A percentile compares a stretch with the other conserved stretches of the same genome.
phyloP scores from a whole-genome alignment of 257 asterid genomes.

The Penstemon davidsonii region DNA sequence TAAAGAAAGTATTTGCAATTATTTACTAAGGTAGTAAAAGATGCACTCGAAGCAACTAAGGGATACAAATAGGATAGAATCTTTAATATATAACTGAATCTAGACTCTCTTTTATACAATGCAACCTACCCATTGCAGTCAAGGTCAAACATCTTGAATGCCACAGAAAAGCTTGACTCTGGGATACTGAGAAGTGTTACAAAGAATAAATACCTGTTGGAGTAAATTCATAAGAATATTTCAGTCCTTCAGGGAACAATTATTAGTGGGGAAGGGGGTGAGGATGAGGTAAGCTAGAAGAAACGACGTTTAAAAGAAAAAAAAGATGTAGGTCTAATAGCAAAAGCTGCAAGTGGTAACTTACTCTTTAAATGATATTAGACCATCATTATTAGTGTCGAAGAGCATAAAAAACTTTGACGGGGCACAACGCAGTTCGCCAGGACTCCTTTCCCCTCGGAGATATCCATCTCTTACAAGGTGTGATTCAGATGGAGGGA shows the following conservation, averaged over 20 bases:
- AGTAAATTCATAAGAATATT: constrained; percentile 21
- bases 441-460: constrained; percentile 87
- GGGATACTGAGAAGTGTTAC: constrained; percentile 91
- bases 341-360: constrained; percentile 31
- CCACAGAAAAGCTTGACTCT: constrained; percentile 86
- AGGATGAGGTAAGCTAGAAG: constrained; percentile 4
- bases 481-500: constrained; percentile 90
- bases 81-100: background rate
- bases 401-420: constrained; percentile 88
- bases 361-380: constrained; percentile 83
- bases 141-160: constrained; percentile 93
- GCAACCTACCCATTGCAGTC: constrained; percentile 70
- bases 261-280: constrained; percentile 13
- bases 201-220: constrained; percentile 81
- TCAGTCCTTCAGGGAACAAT: constrained; percentile 25
- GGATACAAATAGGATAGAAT: background rate
- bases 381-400: constrained; percentile 80
- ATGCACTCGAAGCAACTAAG: background rate
- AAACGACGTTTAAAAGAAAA: constrained; percentile 1
- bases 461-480: constrained; percentile 89
- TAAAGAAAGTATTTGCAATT: background rate
- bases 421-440: constrained; percentile 76
- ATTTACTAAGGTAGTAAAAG: background rate
- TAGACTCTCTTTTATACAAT: background rate
- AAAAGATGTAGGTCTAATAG: background rate